phyloP scores from a whole-genome alignment of 768 basidiomycete genomes.

The Suillus paluster region DNA sequence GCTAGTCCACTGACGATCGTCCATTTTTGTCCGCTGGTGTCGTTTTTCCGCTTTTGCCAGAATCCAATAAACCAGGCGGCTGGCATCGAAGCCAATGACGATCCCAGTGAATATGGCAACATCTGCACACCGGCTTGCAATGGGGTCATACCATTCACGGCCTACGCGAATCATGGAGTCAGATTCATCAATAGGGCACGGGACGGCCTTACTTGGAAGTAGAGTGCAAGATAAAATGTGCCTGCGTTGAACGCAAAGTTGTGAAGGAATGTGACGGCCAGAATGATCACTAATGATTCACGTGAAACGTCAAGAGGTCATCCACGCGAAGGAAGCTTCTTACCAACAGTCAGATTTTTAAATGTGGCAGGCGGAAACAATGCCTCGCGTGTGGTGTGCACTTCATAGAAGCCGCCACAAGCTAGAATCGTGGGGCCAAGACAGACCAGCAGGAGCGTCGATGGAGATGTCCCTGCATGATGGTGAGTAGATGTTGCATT shows the following conservation, averaged over 20 bases:
- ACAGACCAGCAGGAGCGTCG: slow-evolving; percentile 63
- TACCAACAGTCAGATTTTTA: slow-evolving; percentile 62
- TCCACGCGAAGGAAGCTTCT: slow-evolving; percentile 23
- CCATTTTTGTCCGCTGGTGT: slow-evolving; percentile 68
- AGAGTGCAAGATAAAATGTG: slow-evolving; percentile 85
- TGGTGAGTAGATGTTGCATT: slow-evolving; percentile 9
- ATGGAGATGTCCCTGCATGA: slow-evolving; percentile 62
- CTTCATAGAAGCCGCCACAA: slow-evolving; percentile 70
- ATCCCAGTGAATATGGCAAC: slow-evolving; percentile 85
- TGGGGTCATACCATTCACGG: slow-evolving; percentile 71
- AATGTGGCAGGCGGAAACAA: slow-evolving; percentile 73
- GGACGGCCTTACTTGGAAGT: slow-evolving; percentile 65
- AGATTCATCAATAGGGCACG: slow-evolving; percentile 9
- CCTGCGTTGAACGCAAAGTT: slow-evolving; percentile 84
- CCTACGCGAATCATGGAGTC: slow-evolving; percentile 43
- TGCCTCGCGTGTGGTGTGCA: slow-evolving; percentile 65
- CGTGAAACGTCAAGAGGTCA: slow-evolving; percentile 14
- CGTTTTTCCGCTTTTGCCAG: slow-evolving; percentile 57
- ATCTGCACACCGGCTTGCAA: slow-evolving; percentile 73
- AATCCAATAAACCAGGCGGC: slow-evolving; percentile 82
- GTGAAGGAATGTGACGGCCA: slow-evolving; percentile 76
- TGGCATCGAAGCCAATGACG: slow-evolving; percentile 84
- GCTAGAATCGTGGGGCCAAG: slow-evolving; percentile 59
- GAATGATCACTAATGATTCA: slow-evolving; percentile 55
- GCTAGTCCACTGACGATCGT: slow-evolving; percentile 66